Base-by-base conservation (phyloP, 1,284 basidiomycete species). In the Papiliotrema fonsecae region DNA sequence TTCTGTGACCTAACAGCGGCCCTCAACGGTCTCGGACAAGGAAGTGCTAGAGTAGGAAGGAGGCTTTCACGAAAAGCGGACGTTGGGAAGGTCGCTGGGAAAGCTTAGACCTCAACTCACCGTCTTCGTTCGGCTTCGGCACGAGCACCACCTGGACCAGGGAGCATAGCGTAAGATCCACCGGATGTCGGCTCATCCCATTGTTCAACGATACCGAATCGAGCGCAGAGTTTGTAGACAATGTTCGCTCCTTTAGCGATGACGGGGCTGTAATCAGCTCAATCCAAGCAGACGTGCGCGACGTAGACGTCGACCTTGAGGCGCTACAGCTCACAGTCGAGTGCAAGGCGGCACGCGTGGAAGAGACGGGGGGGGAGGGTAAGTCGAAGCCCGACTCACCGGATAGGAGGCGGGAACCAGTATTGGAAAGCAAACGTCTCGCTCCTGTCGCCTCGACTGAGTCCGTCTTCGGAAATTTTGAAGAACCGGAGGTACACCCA, bases 401-500 rank as follows among this genome's bases (percentile, higher is more conserved):
- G 87, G 56, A 88, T 72, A 65, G 93, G 83, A 22, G 92, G 90
- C 51, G 94, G 94, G 81, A 98, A 97, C 91, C 93, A 98, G 54
- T 84, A 84, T 27, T 91, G 79, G 62, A 98, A 85, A n/a, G 90
- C 85, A 67, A 98, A 98, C 0, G 93, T 96, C 69, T 97, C 96
- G 73, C 87, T 91, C 50, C 91, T 77, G 68, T 98, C 94, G 18
- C 94, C 94, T 31, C 77, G 61, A 58, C 76, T 75, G 44, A 77
- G 73, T 6, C 76, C 77, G 38, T 69, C 71, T 46, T 79, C 78
- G 56, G 85, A 87, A 67, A 86, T 84, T 76, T 97, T 96, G 80
- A 96, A 92, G 78, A 98, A 98, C 30, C 94, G 84, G 31, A 98
- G 80, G 75, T 97, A 98, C 46, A 89, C 79, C 86, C 91, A 98